Evolutionary conservation across 495 filamentous ascomycete genomes (phyloP), one percentile per base, ranked within the genome.

Genomic region (Aspergillus mulundensis): DNA sequence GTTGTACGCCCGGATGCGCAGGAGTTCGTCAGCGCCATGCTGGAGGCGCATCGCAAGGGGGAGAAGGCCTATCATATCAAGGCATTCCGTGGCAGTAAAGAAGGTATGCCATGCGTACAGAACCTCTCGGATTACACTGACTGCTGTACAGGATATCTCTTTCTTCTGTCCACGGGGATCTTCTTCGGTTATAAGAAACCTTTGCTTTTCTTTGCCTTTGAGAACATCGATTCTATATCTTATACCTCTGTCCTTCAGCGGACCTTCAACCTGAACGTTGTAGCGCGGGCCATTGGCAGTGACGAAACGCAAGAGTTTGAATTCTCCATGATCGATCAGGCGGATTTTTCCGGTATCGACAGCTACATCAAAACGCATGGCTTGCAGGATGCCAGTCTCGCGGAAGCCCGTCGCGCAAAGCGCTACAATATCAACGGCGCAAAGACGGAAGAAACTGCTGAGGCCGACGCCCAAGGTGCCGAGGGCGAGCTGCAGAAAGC

Each of bases 171-270:
- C 40, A 85, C 79, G 19, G 94, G 94, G 2, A 93, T 98, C 43
- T 67, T 98, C 25, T 98, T 88, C 78, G 91, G 84, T 1, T 97
- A 96, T 81, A 96, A 96, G 70, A 98, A 98, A 65, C 94, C 94
- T 0, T 74, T 98, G 21, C 63, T 90, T 15, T 96, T 90, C 76
- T 85, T 97, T 57, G 84, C 90, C 3, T 87, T 95, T 43, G 83
- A 87, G 42, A 75, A 78, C 38, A 87, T 97, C 49, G 84, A 85
- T 3, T 88, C 88, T 10, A 80, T 97, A 14, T 91, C 87, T 48
- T 97, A 96, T 66, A 95, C 90, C 4, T 91, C 81, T 28, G 87
- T 98, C 46, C 78, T 97, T 5, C 91, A 94, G 61, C 84, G 90
- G 7, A 97, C 94, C 0, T 97, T 98, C 74, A 97, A 97, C 58